These are phyloP conservation scores for Ajuga chamaepitys DNA, from an alignment of 257 asterid species.

Conservation along the genomic window DNA sequence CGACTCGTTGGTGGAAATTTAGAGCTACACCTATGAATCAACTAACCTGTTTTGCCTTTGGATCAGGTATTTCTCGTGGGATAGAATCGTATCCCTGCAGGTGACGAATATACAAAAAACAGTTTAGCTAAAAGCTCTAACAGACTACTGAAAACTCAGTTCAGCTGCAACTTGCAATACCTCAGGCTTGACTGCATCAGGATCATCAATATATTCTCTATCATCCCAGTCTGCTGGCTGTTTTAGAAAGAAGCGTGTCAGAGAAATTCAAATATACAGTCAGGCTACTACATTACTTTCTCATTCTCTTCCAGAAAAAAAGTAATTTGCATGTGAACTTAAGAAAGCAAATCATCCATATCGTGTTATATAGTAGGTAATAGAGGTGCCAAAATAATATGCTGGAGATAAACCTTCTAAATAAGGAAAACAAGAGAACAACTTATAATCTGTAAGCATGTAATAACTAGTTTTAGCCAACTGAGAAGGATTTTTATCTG, in stretches of 20 bases:
- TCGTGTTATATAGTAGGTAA: background rate
- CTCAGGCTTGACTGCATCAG: conserved; percentile 73
- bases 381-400: background rate
- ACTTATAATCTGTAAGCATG: background rate
- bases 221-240: conserved; percentile 99
- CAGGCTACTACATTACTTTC: background rate
- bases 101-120: conserved; percentile 4
- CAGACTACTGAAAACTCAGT: background rate
- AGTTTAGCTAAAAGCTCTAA: background rate
- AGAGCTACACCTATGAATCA: background rate
- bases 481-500: background rate
- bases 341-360: background rate
- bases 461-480: background rate
- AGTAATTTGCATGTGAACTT: background rate
- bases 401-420: background rate
- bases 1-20: background rate
- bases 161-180: conserved; percentile 28
- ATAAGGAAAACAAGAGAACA: background rate
- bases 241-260: conserved; percentile 10
- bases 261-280: conserved; percentile 1
- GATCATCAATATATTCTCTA: conserved; percentile 81
- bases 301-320: background rate
- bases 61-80: conserved; percentile 91
- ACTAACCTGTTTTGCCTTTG: conserved; percentile 70
- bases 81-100: conserved; percentile 87